These are phyloP conservation scores for Carallia pectinifolia DNA, from an alignment of 345 rosid genomes.

Conservation along the genomic window DNA sequence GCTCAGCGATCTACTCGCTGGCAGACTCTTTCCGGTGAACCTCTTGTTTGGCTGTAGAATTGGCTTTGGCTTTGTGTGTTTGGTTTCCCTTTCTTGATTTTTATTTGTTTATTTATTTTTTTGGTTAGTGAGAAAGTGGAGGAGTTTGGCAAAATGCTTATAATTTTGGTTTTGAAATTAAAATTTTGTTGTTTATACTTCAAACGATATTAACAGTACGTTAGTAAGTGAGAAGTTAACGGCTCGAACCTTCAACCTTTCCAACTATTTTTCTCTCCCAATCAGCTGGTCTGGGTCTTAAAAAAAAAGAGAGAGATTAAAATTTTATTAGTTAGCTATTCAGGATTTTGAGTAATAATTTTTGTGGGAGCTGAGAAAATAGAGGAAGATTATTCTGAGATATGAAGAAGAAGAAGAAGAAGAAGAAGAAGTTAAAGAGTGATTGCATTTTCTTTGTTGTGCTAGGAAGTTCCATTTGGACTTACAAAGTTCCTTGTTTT, in stretches of 20 bases:
- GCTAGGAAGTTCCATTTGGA: no score
- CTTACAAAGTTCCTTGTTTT: no score
- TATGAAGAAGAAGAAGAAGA: no score
- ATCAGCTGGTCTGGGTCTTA: no score
- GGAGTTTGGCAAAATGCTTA: background rate
- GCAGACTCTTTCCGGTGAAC: conserved; percentile 16
- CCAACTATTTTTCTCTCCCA: no score
- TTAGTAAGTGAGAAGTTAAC: no score
- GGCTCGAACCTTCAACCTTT: no score
- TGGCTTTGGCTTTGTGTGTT: background rate
- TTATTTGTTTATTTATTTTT: background rate
- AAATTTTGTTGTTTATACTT: background rate
- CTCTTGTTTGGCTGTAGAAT: background rate
- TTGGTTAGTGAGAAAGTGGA: background rate
- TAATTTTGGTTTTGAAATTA: background rate
- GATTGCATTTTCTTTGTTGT: background rate
- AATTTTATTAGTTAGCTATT: background rate
- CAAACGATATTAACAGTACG: no score
- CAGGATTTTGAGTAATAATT: background rate
- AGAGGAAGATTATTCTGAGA: background rate
- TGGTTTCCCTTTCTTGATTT: background rate
- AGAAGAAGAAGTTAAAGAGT: no score
- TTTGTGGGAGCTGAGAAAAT: background rate
- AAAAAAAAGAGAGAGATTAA: no score
- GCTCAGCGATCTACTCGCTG: conserved; percentile 14